Evolutionary conservation across 208 protist genomes (phyloP), one percentile per base, ranked within the genome.

Genomic region (Crithidia acanthocephali): DNA sequence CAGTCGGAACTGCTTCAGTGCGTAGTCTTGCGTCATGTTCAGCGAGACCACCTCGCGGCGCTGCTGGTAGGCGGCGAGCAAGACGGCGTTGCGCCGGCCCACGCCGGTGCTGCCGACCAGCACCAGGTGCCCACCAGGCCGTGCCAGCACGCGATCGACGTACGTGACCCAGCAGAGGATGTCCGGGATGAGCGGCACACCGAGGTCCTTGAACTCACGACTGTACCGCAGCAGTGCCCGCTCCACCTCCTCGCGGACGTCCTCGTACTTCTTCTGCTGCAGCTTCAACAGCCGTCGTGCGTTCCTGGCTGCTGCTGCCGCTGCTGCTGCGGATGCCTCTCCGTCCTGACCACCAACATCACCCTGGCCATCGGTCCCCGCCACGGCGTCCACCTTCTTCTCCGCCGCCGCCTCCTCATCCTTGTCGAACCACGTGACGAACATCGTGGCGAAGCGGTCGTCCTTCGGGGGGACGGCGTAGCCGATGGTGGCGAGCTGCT

Each of bases 191-290:
- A 98, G 59, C n/a, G 93, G 68, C 10, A 99, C 76, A 72, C 92
- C 63, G 13, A 99, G 81, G 23, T 85, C 74, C 68, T 95, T 98
- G 78, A 94, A 97, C 85, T 99, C 98, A 45, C 98, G 92, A 74
- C 96, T 95, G 87, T 98, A 99, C 62, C 96, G 95, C 55, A 98
- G 57, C 51, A 99, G 44, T 3, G 81, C 95, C 23, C 75, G 79
- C 53, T 95, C 83, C 15, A 98, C 94, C 70, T 98, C 88, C 15
- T 71, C 65, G 32, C 74, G 79, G 18, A 86, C 83, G 33, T 86
- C 84, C 2, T 87, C 83, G 74, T 97, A 97, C 57, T 84, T 83
- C 22, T 75, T 74, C 48, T 97, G 87, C 62, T 88, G 82, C 32
- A 95, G 68, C 51, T 40, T 64, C 32, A 76, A 44, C 84, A 67